These are phyloP conservation scores for Farysia itapuensis DNA, from an alignment of 1,284 basidiomycete genomes.

Conservation along the genomic window DNA sequence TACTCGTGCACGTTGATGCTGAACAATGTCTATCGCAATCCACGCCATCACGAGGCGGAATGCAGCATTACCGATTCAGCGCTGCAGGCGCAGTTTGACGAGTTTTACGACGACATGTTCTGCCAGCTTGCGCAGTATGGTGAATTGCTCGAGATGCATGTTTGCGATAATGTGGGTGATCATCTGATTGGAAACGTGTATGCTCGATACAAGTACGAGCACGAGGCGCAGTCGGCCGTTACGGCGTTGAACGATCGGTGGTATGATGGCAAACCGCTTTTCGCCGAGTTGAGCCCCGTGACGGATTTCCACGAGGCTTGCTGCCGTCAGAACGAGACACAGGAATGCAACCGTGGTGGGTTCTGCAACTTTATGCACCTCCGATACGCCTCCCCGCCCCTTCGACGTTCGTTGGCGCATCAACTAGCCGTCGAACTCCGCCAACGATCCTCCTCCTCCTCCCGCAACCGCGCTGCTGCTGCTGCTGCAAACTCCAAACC, in stretches of 20 bases:
- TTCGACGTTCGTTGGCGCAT: conserved; percentile 49
- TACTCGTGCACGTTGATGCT: conserved; percentile 96
- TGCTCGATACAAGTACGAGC: conserved; percentile 96
- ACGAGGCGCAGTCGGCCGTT: conserved; percentile 90
- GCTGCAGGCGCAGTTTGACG: conserved; percentile 92
- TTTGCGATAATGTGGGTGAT: conserved; percentile 99
- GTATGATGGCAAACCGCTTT: conserved; percentile 96
- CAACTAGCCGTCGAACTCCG: conserved; percentile 50
- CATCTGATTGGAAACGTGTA: conserved; percentile 99
- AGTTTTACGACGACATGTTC: conserved; percentile 83
- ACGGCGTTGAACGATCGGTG: conserved; percentile 92
- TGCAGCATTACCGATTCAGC: conserved; percentile 76
- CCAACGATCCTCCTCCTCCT: conserved; percentile 24
- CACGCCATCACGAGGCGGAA: conserved; percentile 79
- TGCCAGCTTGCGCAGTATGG: conserved; percentile 89
- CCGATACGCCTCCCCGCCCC: conserved; percentile 30
- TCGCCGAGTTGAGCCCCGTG: conserved; percentile 96
- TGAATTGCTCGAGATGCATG: conserved; percentile 86
- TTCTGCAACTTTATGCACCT: conserved; percentile 99
- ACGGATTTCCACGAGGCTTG: conserved; percentile 99
- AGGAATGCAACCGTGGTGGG: conserved; percentile 67
- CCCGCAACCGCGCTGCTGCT: not conserved
- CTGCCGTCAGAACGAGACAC: conserved; percentile 76
- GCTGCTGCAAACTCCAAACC: not conserved
- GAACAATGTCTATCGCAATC: conserved; percentile 99